Evolutionary conservation across 2,329 filamentous ascomycete species (phyloP).

Genomic region (Metarhizium album): DNA sequence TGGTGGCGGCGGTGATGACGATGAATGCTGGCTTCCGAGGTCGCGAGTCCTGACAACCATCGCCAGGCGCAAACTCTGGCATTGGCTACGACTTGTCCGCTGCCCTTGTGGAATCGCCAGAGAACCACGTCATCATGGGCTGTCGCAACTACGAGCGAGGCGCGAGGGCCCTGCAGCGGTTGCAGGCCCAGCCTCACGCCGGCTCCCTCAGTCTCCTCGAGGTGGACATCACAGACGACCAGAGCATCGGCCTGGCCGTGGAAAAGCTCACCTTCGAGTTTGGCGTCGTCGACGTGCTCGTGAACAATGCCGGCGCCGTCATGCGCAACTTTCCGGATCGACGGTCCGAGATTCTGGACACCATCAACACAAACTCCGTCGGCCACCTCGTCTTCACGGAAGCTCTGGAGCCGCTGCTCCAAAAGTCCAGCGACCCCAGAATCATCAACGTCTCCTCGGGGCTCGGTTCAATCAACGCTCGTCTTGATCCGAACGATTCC

Average conservation of each 20-base stretch:
- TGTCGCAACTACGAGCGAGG: conserved; percentile 25
- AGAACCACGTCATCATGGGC: conserved; percentile 29
- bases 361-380: conserved; percentile 34
- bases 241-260: conserved; percentile 42
- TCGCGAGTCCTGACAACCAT: no score
- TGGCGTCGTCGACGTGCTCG: conserved; percentile 42
- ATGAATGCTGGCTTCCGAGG: no score
- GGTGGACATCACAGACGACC: conserved; percentile 49
- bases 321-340: conserved; percentile 31
- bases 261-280: conserved; percentile 38
- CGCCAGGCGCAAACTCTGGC: conserved; percentile 31
- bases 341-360: conserved; percentile 11
- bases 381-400: conserved; percentile 19
- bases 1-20: no score
- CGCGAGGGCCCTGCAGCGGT: conserved; percentile 17
- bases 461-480: conserved; percentile 20
- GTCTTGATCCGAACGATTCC: conserved; percentile 6
- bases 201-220: conserved; percentile 46
- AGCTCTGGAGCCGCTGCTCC: conserved; percentile 20
- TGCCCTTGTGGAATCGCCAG: conserved; percentile 22
- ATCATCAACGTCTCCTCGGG: conserved; percentile 23
- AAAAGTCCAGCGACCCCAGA: conserved; percentile 16
- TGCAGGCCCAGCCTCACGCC: conserved; percentile 30
- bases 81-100: conserved; percentile 33
- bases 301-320: conserved; percentile 49